phyloP scores from a whole-genome alignment of 345 rosid genomes.

The Citrus unshiu region DNA sequence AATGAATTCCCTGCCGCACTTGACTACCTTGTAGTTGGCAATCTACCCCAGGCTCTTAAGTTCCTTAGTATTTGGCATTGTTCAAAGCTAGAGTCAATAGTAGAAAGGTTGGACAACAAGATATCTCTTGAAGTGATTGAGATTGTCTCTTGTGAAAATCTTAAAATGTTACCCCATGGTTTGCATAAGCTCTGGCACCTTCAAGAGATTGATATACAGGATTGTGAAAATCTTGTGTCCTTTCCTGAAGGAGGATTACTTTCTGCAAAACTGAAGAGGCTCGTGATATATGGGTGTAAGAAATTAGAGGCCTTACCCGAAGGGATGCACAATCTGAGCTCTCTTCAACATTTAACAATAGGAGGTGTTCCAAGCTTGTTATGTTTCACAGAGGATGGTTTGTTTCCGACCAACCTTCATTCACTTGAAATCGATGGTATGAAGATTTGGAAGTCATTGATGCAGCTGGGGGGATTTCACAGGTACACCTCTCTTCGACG shows the following conservation, averaged over 20 bases:
- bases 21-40: not conserved
- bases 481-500: constrained; percentile 6
- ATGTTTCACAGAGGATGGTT: not conserved
- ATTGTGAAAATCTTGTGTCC: not conserved
- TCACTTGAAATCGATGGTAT: not conserved
- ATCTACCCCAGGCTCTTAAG: not conserved
- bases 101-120: not conserved
- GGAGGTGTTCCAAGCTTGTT: not conserved
- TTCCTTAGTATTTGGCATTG: not conserved
- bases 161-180: not conserved
- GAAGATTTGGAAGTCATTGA: not conserved
- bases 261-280: not conserved
- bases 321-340: not conserved
- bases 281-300: not conserved
- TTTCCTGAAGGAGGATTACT: constrained; percentile 6
- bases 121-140: not conserved
- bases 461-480: constrained; percentile 11
- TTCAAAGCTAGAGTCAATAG: not conserved
- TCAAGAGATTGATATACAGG: not conserved
- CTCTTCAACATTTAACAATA: not conserved
- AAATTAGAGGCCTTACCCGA: not conserved
- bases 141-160: not conserved
- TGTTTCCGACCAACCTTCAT: not conserved
- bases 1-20: not conserved
- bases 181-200: constrained; percentile 3